Evolutionary conservation across 2,329 filamentous ascomycete species (phyloP).

Genomic region (Aspergillus chevalieri): DNA sequence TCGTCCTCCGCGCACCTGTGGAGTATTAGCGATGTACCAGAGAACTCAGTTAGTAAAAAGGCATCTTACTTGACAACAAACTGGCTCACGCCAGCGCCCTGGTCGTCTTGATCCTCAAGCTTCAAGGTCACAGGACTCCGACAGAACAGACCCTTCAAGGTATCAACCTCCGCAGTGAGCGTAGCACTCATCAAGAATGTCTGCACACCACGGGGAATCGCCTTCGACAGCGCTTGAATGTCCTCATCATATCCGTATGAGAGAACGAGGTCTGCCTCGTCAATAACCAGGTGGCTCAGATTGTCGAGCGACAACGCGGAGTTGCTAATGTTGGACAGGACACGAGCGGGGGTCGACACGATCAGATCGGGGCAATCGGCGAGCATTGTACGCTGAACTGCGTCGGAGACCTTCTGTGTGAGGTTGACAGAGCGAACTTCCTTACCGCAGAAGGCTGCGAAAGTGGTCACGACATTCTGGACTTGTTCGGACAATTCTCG

Average conservation of each 20-base stretch:
- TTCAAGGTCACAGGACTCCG: conserved; percentile 72
- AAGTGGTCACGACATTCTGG: conserved; percentile 66
- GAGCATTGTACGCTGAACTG: conserved; percentile 79
- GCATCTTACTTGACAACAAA: conserved; percentile 68
- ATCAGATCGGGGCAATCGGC: conserved; percentile 83
- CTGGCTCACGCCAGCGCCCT: conserved; percentile 72
- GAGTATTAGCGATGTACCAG: conserved; percentile 7
- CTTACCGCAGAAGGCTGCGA: conserved; percentile 78
- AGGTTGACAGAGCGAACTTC: conserved; percentile 78
- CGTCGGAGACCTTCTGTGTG: conserved; percentile 82
- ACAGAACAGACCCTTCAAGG: conserved; percentile 78
- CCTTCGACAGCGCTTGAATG: conserved; percentile 68
- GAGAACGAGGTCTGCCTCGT: conserved; percentile 88
- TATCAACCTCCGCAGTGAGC: conserved; percentile 78
- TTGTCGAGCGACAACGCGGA: conserved; percentile 64
- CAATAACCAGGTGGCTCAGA: conserved; percentile 74
- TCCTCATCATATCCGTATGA: conserved; percentile 94
- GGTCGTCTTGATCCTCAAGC: conserved; percentile 73
- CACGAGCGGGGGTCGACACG: conserved; percentile 82
- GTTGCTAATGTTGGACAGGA: conserved; percentile 68
- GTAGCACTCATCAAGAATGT: conserved; percentile 93
- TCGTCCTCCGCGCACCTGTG: conserved; percentile 83
- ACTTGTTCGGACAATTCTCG: conserved; percentile 92
- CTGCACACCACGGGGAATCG: conserved; percentile 78
- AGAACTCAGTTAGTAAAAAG: background rate